These are phyloP conservation scores for Botryotinia convoluta DNA, from an alignment of 2,329 filamentous ascomycete species.

Conservation along the genomic window DNA sequence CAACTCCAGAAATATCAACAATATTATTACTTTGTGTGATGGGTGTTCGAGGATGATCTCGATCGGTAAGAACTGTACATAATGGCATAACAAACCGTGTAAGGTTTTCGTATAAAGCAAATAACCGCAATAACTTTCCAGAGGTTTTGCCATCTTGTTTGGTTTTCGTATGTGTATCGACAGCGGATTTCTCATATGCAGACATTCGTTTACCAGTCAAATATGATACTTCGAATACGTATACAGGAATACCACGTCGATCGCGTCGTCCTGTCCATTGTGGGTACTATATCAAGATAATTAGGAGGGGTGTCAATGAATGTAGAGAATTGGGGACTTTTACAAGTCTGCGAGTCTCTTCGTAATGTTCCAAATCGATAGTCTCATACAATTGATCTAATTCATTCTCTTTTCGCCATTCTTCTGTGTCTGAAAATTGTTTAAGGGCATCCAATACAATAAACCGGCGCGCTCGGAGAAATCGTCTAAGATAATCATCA, in stretches of 20 bases:
- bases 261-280: conserved; percentile 94
- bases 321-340: conserved; percentile 34
- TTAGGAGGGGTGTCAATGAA: conserved; percentile 26
- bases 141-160: conserved; percentile 65
- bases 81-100: conserved; percentile 83
- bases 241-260: conserved; percentile 85
- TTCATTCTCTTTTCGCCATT: conserved; percentile 78
- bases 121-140: conserved; percentile 77
- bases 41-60: conserved; percentile 74
- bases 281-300: conserved; percentile 61
- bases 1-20: conserved; percentile 85
- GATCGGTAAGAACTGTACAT: conserved; percentile 70
- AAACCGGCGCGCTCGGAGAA: conserved; percentile 81
- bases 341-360: conserved; percentile 74
- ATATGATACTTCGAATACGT: conserved; percentile 82
- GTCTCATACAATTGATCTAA: conserved; percentile 79
- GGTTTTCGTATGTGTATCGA: conserved; percentile 56
- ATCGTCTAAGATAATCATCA: conserved; percentile 58
- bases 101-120: conserved; percentile 91
- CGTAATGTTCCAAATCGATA: conserved; percentile 82
- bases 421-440: conserved; percentile 86
- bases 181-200: conserved; percentile 67
- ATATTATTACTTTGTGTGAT: conserved; percentile 94
- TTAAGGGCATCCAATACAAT: conserved; percentile 70
- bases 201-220: conserved; percentile 79